These are phyloP conservation scores for Chaetomiaceae sp. DNA, from an alignment of 2,329 filamentous ascomycete genomes.

Conservation along the genomic window DNA sequence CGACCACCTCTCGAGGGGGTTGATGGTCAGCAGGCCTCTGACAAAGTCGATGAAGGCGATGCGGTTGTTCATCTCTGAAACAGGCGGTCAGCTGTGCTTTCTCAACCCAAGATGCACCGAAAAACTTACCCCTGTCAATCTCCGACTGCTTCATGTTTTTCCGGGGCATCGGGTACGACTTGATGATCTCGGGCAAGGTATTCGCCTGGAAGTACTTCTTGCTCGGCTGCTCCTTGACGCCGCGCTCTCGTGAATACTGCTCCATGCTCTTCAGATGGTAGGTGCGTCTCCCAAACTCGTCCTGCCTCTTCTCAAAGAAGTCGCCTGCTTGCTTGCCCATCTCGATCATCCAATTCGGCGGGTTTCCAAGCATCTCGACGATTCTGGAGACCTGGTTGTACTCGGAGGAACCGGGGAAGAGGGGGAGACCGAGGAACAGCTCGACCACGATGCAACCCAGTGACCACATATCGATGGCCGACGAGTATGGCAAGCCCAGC, in stretches of 20 bases:
- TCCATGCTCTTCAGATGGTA: slow-evolving; percentile 97
- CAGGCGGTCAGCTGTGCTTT: slow-evolving; percentile 18
- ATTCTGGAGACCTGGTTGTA: slow-evolving; percentile 98
- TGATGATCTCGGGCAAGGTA: slow-evolving; percentile 93
- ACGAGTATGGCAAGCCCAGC: slow-evolving; percentile 93
- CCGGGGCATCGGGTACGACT: slow-evolving; percentile 94
- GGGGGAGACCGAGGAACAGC: slow-evolving; percentile 85
- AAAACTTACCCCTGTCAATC: slow-evolving; percentile 77
- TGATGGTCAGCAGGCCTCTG: slow-evolving; percentile 85
- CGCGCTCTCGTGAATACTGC: slow-evolving; percentile 91
- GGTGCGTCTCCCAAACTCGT: slow-evolving; percentile 87
- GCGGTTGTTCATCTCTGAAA: slow-evolving; percentile 92
- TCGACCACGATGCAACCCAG: slow-evolving; percentile 97
- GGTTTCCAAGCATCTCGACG: slow-evolving; percentile 94
- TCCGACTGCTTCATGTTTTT: slow-evolving; percentile 99
- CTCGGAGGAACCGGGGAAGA: slow-evolving; percentile 96
- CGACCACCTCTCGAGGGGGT: slow-evolving; percentile 94
- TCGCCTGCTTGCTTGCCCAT: slow-evolving; percentile 97
- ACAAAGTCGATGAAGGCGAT: slow-evolving; percentile 98
- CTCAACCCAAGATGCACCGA: no score
- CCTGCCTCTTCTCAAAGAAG: slow-evolving; percentile 88
- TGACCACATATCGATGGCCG: slow-evolving; percentile 99
- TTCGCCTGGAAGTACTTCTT: slow-evolving; percentile 99
- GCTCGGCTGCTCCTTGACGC: slow-evolving; percentile 96
- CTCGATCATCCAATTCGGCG: slow-evolving; percentile 98